Evolutionary conservation across 148 eudicot genomes (phyloP), one percentile per base, ranked within the genome.

Genomic region (Spergularia bocconei): DNA sequence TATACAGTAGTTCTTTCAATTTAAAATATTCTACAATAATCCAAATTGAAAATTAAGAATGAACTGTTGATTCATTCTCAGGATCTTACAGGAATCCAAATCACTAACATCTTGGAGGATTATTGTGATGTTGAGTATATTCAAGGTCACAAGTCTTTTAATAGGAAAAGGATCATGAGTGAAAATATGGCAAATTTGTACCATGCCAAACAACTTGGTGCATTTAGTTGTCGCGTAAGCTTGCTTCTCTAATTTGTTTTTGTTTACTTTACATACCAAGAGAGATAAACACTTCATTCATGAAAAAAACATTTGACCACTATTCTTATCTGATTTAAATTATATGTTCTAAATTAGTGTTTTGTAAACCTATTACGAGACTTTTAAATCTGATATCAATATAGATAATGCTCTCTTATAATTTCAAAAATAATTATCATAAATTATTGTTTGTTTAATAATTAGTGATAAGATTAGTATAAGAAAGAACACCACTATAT

Each of bases 201-300:
- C 15, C 29, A 33, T 51, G 39, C 68, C 11, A 62, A 62, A 17
- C 61, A 52, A 53, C 21, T 63, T 52, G 77, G 70, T 6, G 69
- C 59, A 53, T 64, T 63, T n/a, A 12, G 33, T 53, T 74, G 77
- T 63, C 77, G 77, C 52, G 77, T 74, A 74, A 59, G 77, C 29
- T 13, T 11, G 14, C 57, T 47, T 11, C n/a, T 23, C 2, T 21
- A 5, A 13, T 52, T 53, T 13, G 10, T 59, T 20, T 21, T 33
- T 14, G 4, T 63, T 63, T 63, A 36, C 4, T 20, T 21, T 36
- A 63, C 33, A n/a, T 2, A 29, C 36, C 1, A 2, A 29, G 36
- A 29, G 25, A 23, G 0, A 23, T 58, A 23, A 29, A 29, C 36
- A 29, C 36, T 3, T 29, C 36, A 2, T 29, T 29, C 36, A 29